Percentiles rank a stretch among this genome's conserved stretches.
These are phyloP conservation scores for Suillus alpinus DNA, from an alignment of 768 basidiomycete species.

Conservation along the genomic window DNA sequence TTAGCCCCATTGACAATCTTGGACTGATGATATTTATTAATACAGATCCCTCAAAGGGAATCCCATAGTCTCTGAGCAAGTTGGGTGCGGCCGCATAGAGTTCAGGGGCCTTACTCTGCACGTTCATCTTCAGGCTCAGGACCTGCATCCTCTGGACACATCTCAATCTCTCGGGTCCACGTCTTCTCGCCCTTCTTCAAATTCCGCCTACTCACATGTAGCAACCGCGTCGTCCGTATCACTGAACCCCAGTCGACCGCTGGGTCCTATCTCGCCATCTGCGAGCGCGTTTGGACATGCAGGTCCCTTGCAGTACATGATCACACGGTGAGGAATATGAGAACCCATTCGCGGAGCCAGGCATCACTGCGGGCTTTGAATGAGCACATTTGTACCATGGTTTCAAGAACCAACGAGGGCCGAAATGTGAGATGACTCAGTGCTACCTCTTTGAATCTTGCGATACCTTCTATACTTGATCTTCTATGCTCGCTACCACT, in stretches of 20 bases:
- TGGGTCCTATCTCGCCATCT: no score
- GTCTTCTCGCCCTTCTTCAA: conserved; percentile 51
- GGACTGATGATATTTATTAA: conserved; percentile 10
- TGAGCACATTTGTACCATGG: not conserved
- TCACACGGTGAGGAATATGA: not conserved
- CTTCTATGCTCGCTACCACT: not conserved
- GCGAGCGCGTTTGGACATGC: conserved; percentile 47
- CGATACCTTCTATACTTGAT: conserved; percentile 2
- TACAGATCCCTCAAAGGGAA: conserved; percentile 41
- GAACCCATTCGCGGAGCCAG: not conserved
- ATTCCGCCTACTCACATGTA: conserved; percentile 34
- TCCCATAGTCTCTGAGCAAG: conserved; percentile 39
- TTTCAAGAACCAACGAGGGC: not conserved
- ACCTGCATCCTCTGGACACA: no score
- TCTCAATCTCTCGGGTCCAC: conserved; percentile 47
- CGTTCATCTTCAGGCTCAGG: conserved; percentile 51
- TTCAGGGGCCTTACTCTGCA: no score
- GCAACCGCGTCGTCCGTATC: conserved; percentile 33
- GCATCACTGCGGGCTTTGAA: conserved; percentile 13
- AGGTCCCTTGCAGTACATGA: conserved; percentile 10
- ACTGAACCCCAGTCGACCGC: no score
- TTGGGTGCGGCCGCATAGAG: no score
- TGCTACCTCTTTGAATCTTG: not conserved
- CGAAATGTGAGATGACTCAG: not conserved
- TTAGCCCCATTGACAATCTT: conserved; percentile 9